Evolutionary conservation across 2,329 filamentous ascomycete species (phyloP), one percentile per base, ranked within the genome.

Genomic region (Xylariaceae sp.): DNA sequence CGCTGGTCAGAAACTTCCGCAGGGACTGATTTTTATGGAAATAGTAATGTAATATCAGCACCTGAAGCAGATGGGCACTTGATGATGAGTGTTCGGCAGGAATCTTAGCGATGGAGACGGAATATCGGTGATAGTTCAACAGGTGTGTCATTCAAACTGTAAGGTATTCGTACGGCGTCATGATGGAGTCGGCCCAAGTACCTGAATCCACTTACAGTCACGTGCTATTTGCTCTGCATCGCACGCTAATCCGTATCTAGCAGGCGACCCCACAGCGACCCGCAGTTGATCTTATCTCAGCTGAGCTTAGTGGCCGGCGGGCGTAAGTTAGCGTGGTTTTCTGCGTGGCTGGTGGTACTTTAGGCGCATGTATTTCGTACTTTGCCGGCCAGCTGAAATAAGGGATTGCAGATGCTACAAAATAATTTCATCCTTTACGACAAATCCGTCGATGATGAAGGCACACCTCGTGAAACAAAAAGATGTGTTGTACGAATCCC

Each of bases 181-280:
- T 15, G 8, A 49, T 49, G 15, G 47, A 18, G 13, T 49, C 47
- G 53, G 34, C 34, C n/a, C n/a, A 35, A 13, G 30, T 15, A 37
- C 18, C 50, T 35, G 15, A 34, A 51, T 41, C 37, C 34, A 58
- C 34, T 39, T 18, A 10, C n/a, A 56, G 50, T 62, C 61, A 62
- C 61, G 61, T 62, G 61, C 13, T n/a, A 41, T 49, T 53, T 15
- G 13, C 11, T 47, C 51, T 41, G 34, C 41, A 13, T 18, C 7
- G 30, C 18, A 13, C 37, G 37, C 37, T 41, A 41, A 8, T 10
- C 37, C 37, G 11, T 41, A 1, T 41, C 37, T 13, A 41, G 37
- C 8, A 10, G 37, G 11, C 37, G 37, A 13, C 37, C 23, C 37
- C 37, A 41, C 11, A 13, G 9, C 2, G 37, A 8, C 37, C 11